Conservation (phyloP, 345 rosid genomes). For the Psidium friedrichsthalianum region DNA sequence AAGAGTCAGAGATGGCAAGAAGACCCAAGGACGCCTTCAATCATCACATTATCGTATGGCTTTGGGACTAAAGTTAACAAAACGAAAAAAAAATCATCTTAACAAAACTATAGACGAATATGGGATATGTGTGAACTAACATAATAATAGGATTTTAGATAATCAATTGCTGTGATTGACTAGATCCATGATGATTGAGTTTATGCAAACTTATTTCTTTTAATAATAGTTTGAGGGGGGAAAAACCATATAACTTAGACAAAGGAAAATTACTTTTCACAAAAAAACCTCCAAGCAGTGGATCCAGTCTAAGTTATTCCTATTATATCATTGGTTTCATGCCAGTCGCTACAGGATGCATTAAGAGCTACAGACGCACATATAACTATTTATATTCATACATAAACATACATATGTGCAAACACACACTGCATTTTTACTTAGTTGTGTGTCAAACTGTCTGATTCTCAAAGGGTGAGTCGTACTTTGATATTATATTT, state of each 20-base stretch:
- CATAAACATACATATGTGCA: neutral
- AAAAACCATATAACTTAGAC: neutral
- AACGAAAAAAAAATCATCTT: too few species aligned
- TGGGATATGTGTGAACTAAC: too few species aligned
- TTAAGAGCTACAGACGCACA: neutral
- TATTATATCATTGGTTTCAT: neutral
- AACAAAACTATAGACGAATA: too few species aligned
- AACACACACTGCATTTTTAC: neutral
- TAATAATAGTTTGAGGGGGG: too few species aligned
- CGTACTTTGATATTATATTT: neutral
- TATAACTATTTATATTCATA: too few species aligned
- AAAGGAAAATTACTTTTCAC: neutral
- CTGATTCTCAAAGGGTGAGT: neutral
- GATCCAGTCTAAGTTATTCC: neutral
- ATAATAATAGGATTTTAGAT: too few species aligned
- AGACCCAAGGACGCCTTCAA: too few species aligned
- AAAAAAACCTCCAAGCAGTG: neutral
- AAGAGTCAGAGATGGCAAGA: too few species aligned
- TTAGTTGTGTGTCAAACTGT: neutral
- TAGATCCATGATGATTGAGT: neutral
- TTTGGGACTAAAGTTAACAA: too few species aligned
- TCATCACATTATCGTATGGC: too few species aligned
- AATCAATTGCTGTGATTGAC: neutral
- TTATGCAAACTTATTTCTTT: neutral
- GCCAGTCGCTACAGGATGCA: neutral